Evolutionary conservation across 352 stramenopile species (phyloP).

Genomic region (Pythium monospermum): DNA sequence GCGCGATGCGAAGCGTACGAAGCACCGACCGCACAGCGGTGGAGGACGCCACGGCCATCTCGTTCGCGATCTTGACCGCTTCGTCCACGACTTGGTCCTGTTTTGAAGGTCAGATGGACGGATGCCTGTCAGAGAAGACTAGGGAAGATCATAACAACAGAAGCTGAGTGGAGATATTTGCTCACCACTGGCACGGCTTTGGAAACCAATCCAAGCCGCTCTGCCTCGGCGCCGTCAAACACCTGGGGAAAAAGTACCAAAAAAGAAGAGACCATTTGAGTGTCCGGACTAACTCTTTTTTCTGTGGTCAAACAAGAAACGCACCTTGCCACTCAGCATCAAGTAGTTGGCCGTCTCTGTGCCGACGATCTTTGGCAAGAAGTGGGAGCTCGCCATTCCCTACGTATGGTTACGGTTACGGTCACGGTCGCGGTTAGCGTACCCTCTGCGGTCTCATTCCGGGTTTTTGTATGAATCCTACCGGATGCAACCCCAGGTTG

Average conservation of each 20-base stretch:
- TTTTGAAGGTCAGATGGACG: neutral
- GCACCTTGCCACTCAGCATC: conserved; percentile 65
- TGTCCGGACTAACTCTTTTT: too few species aligned
- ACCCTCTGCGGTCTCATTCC: too few species aligned
- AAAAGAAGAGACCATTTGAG: too few species aligned
- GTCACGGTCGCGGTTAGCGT: too few species aligned
- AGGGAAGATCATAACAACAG: too few species aligned
- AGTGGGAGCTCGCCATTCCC: conserved; percentile 85
- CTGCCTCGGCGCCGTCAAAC: conserved; percentile 58
- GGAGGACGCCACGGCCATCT: conserved; percentile 58
- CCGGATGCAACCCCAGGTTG: conserved; percentile 76
- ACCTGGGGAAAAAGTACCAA: too few species aligned
- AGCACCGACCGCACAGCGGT: conserved; percentile 66
- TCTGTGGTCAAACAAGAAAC: too few species aligned
- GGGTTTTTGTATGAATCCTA: too few species aligned
- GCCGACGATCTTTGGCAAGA: conserved; percentile 64
- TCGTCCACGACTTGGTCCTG: conserved; percentile 40
- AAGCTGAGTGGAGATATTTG: too few species aligned
- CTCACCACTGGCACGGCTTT: conserved; percentile 36
- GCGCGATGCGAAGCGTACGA: conserved; percentile 53
- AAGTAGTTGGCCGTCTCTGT: conserved; percentile 59
- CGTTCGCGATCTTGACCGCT: conserved; percentile 44
- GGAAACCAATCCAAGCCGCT: conserved; percentile 42
- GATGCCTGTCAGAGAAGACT: too few species aligned
- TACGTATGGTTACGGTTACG: conserved; percentile 2